These are phyloP conservation scores for Insectozyma bohioensis DNA, from an alignment of 1,139 yeast species.

Conservation along the genomic window DNA sequence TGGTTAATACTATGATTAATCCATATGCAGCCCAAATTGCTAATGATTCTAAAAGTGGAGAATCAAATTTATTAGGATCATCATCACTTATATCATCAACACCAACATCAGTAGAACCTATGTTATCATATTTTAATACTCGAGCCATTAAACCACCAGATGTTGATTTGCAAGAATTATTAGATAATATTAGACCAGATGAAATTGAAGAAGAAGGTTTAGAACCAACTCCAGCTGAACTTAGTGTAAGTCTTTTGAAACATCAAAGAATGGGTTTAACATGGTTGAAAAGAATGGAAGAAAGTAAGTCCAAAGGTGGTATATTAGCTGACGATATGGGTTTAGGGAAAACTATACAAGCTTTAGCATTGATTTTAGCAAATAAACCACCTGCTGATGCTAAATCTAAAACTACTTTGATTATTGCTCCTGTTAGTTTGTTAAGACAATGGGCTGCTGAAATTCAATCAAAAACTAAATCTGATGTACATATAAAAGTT, in stretches of 20 bases:
- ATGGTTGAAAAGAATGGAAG: constrained; percentile 76
- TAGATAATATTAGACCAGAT: constrained; percentile 66
- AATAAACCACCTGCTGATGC: constrained; percentile 44
- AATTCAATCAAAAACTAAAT: constrained; percentile 58
- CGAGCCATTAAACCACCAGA: too few relatives aligned
- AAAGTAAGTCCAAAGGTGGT: constrained; percentile 64
- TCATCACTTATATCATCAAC: too few relatives aligned
- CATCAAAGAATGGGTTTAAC: constrained; percentile 86
- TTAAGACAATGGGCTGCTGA: constrained; percentile 85
- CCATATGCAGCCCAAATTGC: constrained; percentile 10
- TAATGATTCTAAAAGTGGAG: constrained; percentile 5
- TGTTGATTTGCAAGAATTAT: constrained; percentile 49
- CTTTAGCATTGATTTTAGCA: constrained; percentile 66
- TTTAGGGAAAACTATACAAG: constrained; percentile 85
- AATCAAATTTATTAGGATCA: too few relatives aligned
- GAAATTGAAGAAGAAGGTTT: constrained; percentile 48
- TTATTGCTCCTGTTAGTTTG: constrained; percentile 84
- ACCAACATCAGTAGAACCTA: too few relatives aligned
- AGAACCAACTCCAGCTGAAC: constrained; percentile 67
- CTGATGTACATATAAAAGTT: constrained; percentile 43
- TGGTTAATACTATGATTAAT: constrained; percentile 7
- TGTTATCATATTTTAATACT: too few relatives aligned
- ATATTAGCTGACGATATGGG: constrained; percentile 95
- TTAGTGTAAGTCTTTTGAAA: constrained; percentile 65
- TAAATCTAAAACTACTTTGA: constrained; percentile 57